These are phyloP conservation scores for Cryptococcus sp. DNA, from an alignment of 1,284 basidiomycete species.

Conservation along the genomic window DNA sequence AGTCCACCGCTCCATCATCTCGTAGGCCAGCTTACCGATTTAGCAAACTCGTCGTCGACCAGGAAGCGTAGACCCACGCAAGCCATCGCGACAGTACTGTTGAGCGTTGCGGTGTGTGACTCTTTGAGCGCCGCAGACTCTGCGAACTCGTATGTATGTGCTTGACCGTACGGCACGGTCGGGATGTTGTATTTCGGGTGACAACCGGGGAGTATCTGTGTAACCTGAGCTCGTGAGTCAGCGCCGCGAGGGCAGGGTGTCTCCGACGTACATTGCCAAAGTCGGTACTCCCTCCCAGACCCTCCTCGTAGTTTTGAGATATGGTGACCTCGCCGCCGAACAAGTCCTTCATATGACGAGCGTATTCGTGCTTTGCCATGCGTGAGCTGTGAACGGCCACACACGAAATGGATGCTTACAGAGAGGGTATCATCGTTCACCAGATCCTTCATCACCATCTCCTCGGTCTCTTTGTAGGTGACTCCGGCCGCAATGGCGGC, in stretches of 20 bases:
- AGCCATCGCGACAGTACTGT: background rate
- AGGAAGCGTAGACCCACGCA: conserved; percentile 1
- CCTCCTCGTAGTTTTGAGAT: background rate
- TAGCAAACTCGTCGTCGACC: background rate
- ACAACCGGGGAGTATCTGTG: background rate
- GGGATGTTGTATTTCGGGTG: conserved; percentile 2
- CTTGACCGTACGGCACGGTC: background rate
- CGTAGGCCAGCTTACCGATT: background rate
- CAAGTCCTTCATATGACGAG: conserved; percentile 1
- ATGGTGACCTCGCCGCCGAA: background rate
- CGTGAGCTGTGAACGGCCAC: too few species aligned
- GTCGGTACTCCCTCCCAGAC: conserved; percentile 14
- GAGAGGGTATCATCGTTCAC: too few species aligned
- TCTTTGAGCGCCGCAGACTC: background rate
- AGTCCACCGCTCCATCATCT: too few species aligned
- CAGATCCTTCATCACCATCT: too few species aligned
- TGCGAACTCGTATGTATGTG: conserved; percentile 1
- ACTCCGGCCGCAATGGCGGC: too few species aligned
- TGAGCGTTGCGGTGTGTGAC: conserved; percentile 1
- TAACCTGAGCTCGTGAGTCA: background rate
- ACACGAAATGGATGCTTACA: too few species aligned
- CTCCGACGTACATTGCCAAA: conserved; percentile 5
- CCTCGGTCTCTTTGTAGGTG: too few species aligned
- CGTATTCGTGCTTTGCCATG: background rate
- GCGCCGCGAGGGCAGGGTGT: background rate